These are phyloP conservation scores for Candida glucosophila DNA, from an alignment of 1,139 yeast species.

Conservation along the genomic window DNA sequence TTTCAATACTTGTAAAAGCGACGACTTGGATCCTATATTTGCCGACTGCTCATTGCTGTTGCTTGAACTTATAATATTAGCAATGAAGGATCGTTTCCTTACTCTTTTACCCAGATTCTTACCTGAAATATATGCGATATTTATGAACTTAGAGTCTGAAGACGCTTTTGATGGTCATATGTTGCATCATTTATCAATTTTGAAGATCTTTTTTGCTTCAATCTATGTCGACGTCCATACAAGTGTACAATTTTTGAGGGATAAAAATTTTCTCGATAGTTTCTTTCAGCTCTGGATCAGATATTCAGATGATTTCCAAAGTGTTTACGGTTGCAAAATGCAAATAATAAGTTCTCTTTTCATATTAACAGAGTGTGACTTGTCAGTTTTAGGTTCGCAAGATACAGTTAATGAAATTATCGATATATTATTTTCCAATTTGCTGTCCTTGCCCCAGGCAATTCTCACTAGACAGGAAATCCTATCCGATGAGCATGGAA, in stretches of 20 bases:
- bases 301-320: conserved; percentile 38
- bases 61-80: conserved; percentile 31
- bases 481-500: conserved; percentile 25
- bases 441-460: conserved; percentile 41
- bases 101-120: conserved; percentile 28
- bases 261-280: conserved; percentile 25
- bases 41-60: conserved; percentile 35
- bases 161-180: conserved; percentile 40
- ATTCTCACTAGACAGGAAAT: conserved; percentile 38
- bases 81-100: conserved; percentile 25
- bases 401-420: conserved; percentile 34
- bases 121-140: conserved; percentile 29
- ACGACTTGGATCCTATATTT: conserved; percentile 32
- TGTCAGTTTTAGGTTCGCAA: conserved; percentile 19
- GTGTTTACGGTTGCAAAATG: conserved; percentile 50
- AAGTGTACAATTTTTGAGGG: conserved; percentile 29
- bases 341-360: conserved; percentile 38
- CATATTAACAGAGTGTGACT: conserved; percentile 21
- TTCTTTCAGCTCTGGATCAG: conserved; percentile 44
- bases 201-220: conserved; percentile 35
- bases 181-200: conserved; percentile 38
- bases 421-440: conserved; percentile 30
- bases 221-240: conserved; percentile 31
- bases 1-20: conserved; percentile 27
- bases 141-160: conserved; percentile 25